Conservation (phyloP, 176 grass and related monocot genomes). For the Phoenix dactylifera region DNA sequence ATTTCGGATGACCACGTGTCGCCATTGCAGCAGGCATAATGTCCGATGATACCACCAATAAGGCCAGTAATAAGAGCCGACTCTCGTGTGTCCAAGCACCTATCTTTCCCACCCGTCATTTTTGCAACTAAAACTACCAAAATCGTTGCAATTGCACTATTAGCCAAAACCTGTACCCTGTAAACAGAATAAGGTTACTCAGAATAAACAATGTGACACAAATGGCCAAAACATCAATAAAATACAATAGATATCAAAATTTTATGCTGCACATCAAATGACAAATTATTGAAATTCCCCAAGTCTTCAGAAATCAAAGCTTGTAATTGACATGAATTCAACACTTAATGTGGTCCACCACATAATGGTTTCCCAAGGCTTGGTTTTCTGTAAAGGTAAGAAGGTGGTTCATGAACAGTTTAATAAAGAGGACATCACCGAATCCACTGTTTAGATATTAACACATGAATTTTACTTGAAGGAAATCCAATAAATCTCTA, state of each 20-base stretch:
- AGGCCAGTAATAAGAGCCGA: constrained; percentile 73
- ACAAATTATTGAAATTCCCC: no score
- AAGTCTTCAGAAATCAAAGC: no score
- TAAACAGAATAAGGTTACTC: constrained; percentile 25
- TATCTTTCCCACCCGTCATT: constrained; percentile 53
- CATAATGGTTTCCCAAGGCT: no score
- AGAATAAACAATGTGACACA: no score
- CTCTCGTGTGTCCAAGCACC: constrained; percentile 64
- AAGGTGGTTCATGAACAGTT: no score
- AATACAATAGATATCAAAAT: neutral
- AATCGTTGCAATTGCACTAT: constrained; percentile 70
- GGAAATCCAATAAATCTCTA: no score
- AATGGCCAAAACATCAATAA: constrained; percentile 6
- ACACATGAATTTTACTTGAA: no score
- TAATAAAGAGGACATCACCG: no score
- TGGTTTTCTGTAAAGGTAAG: no score
- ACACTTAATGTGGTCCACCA: no score
- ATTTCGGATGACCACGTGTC: constrained; percentile 99
- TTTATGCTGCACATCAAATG: neutral
- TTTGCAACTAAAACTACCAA: constrained; percentile 55
- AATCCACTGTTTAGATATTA: no score
- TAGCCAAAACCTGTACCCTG: constrained; percentile 95
- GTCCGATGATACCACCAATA: constrained; percentile 79
- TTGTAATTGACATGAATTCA: no score
- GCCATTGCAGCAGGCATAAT: constrained; percentile 94